phyloP scores from a whole-genome alignment of 1,284 basidiomycete species.

The Fomitopsis pinicola region DNA sequence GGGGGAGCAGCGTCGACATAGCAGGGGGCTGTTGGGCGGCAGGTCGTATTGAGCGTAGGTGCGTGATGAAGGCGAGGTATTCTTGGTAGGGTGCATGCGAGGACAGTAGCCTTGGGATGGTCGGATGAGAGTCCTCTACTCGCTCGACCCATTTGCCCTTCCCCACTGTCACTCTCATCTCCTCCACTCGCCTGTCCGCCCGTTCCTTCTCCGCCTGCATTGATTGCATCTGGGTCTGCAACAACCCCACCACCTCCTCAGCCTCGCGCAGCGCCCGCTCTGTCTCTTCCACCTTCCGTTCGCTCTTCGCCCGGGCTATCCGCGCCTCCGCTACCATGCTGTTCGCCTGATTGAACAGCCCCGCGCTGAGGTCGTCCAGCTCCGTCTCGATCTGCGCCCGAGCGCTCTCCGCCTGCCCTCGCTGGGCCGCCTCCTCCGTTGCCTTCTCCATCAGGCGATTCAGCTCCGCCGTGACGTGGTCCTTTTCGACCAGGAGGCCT shows the following conservation, averaged over 20 bases:
- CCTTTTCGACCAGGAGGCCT: constrained; percentile 89
- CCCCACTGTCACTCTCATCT: constrained; percentile 49
- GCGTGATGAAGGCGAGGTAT: constrained; percentile 78
- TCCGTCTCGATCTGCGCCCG: constrained; percentile 83
- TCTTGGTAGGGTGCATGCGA: constrained; percentile 83
- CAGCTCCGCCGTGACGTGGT: constrained; percentile 88
- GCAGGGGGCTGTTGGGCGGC: constrained; percentile 53
- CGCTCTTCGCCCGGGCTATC: constrained; percentile 68
- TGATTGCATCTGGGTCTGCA: constrained; percentile 84
- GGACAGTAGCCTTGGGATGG: constrained; percentile 47
- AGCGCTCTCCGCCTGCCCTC: constrained; percentile 87
- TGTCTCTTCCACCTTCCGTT: constrained; percentile 78
- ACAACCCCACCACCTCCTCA: constrained; percentile 80
- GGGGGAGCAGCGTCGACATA: constrained; percentile 67
- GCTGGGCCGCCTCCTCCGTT: constrained; percentile 88
- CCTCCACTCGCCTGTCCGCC: constrained; percentile 46
- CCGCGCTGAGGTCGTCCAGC: constrained; percentile 90
- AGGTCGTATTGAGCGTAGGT: constrained; percentile 74
- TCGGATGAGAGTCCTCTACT: constrained; percentile 9
- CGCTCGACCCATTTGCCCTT: constrained; percentile 67
- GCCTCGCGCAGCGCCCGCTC: constrained; percentile 80
- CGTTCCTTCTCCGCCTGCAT: constrained; percentile 61
- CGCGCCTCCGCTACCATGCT: constrained; percentile 93
- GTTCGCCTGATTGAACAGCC: constrained; percentile 84
- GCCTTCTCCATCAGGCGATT: constrained; percentile 92